Percentiles rank a stretch among this genome's conserved stretches.
These are phyloP conservation scores for Albizia julibrissin DNA, from an alignment of 306 rosid genomes.

Conservation along the genomic window DNA sequence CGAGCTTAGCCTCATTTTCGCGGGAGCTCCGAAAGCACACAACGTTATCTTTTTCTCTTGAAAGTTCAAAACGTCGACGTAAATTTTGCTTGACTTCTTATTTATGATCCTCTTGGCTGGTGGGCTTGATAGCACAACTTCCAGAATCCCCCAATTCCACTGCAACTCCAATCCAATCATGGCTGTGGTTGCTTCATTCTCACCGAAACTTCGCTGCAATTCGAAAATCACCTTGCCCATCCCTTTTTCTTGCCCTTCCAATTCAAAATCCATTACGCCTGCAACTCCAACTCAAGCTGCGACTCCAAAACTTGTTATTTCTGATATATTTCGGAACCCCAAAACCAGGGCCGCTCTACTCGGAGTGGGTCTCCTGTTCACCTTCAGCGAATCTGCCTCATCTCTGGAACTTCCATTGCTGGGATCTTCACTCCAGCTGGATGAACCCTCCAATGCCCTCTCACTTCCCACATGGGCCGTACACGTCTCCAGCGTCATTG, in stretches of 20 bases:
- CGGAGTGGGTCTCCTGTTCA: constrained; percentile 53
- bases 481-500: constrained; percentile 88
- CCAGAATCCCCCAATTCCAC: neutral
- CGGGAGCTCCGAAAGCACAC: too few relatives aligned
- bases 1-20: too few relatives aligned
- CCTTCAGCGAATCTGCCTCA: constrained; percentile 54
- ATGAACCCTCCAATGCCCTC: constrained; percentile 87
- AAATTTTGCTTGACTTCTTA: neutral
- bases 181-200: constrained; percentile 46
- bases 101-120: neutral
- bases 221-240: neutral
- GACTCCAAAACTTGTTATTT: neutral
- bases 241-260: constrained; percentile 3
- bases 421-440: constrained; percentile 48
- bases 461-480: constrained; percentile 96
- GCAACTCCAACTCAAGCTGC: neutral
- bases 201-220: constrained; percentile 28
- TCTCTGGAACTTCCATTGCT: constrained; percentile 46
- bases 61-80: neutral
- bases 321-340: constrained; percentile 20
- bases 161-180: constrained; percentile 9
- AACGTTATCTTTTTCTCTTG: too few relatives aligned
- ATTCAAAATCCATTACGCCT: constrained; percentile 4
- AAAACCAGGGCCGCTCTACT: constrained; percentile 41
- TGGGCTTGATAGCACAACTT: too few relatives aligned